phyloP scores from a whole-genome alignment of 2,329 filamentous ascomycete genomes.

The Apiospora sp. region DNA sequence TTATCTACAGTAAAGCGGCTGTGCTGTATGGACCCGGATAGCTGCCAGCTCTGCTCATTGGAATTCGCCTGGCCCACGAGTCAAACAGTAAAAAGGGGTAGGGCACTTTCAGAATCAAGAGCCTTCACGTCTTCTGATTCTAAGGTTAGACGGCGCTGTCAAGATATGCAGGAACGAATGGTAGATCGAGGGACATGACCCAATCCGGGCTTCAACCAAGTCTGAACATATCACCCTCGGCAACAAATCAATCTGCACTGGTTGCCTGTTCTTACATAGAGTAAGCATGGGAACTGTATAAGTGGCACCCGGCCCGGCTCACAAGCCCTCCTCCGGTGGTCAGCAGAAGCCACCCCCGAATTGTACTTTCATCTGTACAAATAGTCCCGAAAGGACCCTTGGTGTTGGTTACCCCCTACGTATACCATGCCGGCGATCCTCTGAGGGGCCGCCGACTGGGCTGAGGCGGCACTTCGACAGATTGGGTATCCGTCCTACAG shows the following conservation, averaged over 20 bases:
- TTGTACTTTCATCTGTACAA: not conserved
- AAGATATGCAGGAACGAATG: not conserved
- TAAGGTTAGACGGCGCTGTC: not conserved
- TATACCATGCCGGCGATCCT: not conserved
- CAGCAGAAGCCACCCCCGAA: not conserved
- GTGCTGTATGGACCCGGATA: not conserved
- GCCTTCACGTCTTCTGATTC: not conserved
- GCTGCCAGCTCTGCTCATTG: not conserved
- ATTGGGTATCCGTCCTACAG: not conserved
- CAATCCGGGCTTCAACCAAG: not conserved
- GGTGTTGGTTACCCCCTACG: not conserved
- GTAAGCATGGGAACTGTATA: not conserved
- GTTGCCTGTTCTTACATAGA: not conserved
- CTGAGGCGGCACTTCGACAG: not conserved
- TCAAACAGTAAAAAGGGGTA: not conserved
- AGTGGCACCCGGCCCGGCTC: not conserved
- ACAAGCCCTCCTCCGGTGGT: not conserved
- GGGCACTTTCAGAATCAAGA: not conserved
- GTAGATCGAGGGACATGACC: not conserved
- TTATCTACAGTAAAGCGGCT: not conserved
- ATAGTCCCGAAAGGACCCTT: not conserved
- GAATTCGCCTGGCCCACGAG: not conserved
- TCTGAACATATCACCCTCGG: not conserved
- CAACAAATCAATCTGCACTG: too few species aligned
- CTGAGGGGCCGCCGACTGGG: not conserved